A percentile compares a stretch with the other conserved stretches of the same genome.
phyloP scores from a whole-genome alignment of 176 grass and related monocot species.

The Paspalum vaginatum region DNA sequence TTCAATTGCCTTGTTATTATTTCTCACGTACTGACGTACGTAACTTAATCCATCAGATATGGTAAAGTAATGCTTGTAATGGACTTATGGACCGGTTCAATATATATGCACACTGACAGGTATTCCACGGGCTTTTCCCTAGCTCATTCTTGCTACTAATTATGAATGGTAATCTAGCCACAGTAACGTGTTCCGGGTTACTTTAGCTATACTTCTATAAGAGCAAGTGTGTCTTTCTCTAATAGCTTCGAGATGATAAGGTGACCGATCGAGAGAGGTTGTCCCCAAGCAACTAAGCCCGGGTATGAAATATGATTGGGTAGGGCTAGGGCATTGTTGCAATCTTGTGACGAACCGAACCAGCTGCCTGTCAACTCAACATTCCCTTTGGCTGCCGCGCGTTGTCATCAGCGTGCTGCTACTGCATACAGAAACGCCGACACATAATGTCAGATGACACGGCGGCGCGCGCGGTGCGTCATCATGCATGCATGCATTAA shows the following conservation, averaged over 20 bases:
- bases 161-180: background rate
- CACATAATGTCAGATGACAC: constrained; percentile 22
- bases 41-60: constrained; percentile 26
- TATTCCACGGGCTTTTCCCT: background rate
- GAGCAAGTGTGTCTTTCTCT: constrained; percentile 14
- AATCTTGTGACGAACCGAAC: background rate
- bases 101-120: background rate
- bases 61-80: constrained; percentile 15
- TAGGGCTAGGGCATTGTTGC: background rate
- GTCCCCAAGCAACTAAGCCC: constrained; percentile 30
- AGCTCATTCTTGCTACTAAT: background rate
- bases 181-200: background rate
- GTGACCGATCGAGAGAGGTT: background rate
- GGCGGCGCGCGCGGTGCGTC: too few species aligned
- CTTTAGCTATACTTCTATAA: background rate
- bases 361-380: background rate
- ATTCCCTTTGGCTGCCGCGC: background rate
- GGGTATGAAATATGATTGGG: background rate
- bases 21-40: too few species aligned
- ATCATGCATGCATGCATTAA: background rate
- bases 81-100: background rate
- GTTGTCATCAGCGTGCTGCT: background rate
- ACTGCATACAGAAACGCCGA: constrained; percentile 12
- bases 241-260: constrained; percentile 1
- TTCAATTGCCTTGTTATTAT: background rate